These are phyloP conservation scores for Rhodamnia rubescens DNA, from an alignment of 345 rosid species.

Conservation along the genomic window DNA sequence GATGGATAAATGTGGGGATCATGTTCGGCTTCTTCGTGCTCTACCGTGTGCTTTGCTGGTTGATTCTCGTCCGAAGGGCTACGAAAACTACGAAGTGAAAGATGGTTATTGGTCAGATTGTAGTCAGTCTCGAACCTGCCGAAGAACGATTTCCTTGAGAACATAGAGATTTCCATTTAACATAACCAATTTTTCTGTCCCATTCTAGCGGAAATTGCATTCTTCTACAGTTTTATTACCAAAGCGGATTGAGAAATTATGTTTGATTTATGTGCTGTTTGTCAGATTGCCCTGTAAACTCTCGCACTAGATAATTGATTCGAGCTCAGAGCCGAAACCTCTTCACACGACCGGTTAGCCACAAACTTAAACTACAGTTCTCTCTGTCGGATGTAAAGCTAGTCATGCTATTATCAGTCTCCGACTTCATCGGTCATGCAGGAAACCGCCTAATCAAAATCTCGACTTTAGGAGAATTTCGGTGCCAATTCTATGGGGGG, in stretches of 20 bases:
- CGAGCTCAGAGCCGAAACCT: background rate
- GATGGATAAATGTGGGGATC: conserved; percentile 78
- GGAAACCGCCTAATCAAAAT: background rate
- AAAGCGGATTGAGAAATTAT: background rate
- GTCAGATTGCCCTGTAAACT: background rate
- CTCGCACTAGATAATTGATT: background rate
- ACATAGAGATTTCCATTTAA: background rate
- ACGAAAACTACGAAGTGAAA: conserved; percentile 41
- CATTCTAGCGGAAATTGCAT: background rate
- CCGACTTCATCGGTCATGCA: background rate
- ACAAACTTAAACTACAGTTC: background rate
- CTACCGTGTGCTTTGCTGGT: conserved; percentile 79
- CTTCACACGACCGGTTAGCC: background rate
- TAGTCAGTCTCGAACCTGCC: background rate
- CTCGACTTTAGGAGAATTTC: background rate
- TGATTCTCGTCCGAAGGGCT: conserved; percentile 55
- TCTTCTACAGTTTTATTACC: background rate
- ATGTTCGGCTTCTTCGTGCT: conserved; percentile 80
- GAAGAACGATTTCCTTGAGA: background rate
- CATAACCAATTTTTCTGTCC: background rate
- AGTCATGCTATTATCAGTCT: background rate
- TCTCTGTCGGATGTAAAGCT: background rate
- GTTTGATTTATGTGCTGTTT: background rate
- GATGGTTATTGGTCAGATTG: background rate
- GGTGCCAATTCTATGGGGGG: background rate